These are phyloP conservation scores for Selaginella tamariscina DNA, from an alignment of 75 land plant genomes.

Conservation along the genomic window DNA sequence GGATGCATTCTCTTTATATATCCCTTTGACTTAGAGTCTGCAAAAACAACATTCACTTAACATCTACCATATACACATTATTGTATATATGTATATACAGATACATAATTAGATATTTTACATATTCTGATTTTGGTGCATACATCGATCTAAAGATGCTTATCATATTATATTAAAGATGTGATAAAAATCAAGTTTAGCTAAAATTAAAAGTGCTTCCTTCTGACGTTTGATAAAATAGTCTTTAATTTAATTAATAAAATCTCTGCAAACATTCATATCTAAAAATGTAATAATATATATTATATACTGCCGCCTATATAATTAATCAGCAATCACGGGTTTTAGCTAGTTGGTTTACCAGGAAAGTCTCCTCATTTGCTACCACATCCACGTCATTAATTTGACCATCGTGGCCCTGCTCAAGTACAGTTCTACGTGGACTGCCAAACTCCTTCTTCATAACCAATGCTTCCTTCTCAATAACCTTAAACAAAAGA, in stretches of 20 bases:
- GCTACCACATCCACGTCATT: constrained; percentile 94
- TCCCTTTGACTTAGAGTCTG: constrained; percentile 91
- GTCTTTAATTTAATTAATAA: too few relatives aligned
- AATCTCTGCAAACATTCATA: too few relatives aligned
- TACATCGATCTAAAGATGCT: background rate
- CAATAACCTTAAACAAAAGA: constrained; percentile 36
- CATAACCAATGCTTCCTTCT: constrained; percentile 79
- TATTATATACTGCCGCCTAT: too few relatives aligned
- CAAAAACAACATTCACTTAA: background rate
- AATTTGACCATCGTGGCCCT: constrained; percentile 45
- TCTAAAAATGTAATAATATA: too few relatives aligned
- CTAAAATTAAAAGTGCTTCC: too few relatives aligned
- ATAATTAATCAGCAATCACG: too few relatives aligned
- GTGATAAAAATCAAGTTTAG: too few relatives aligned
- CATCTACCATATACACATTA: background rate
- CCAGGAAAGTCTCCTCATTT: constrained; percentile 78
- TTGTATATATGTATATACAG: background rate
- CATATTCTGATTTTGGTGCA: too few relatives aligned
- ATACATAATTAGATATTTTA: too few relatives aligned
- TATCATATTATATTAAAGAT: too few relatives aligned
- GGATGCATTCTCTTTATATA: constrained; percentile 91
- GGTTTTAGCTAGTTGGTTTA: constrained; percentile 12
- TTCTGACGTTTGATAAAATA: too few relatives aligned
- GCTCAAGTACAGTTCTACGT: constrained; percentile 64
- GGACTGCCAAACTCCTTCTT: constrained; percentile 73